Conservation (phyloP, 2,329 filamentous ascomycete genomes). For the Pestalotiopsis fici region DNA sequence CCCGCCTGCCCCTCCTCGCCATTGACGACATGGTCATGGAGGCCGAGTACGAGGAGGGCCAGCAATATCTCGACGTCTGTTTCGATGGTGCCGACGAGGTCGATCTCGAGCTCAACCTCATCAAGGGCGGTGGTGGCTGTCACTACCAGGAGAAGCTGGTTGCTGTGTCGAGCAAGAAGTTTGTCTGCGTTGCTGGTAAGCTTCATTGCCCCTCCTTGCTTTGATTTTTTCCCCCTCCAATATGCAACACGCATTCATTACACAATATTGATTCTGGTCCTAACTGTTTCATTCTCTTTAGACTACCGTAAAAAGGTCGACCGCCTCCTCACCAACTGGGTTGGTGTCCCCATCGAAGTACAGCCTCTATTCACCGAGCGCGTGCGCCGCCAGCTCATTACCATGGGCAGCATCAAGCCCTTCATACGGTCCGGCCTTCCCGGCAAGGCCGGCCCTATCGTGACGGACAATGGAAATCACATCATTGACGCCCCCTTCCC, state of each 20-base stretch:
- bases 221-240: not conserved
- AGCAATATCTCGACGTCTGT: slow-evolving; percentile 74
- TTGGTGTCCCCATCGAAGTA: slow-evolving; percentile 88
- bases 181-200: slow-evolving; percentile 82
- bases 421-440: slow-evolving; percentile 71
- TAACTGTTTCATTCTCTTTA: slow-evolving; percentile 24
- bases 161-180: slow-evolving; percentile 78
- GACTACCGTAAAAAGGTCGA: slow-evolving; percentile 89
- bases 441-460: slow-evolving; percentile 78
- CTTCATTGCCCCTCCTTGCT: slow-evolving; percentile 11
- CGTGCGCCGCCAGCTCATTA: slow-evolving; percentile 71
- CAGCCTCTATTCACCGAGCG: slow-evolving; percentile 79
- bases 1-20: slow-evolving; percentile 74
- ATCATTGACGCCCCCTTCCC: slow-evolving; percentile 92
- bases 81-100: slow-evolving; percentile 98
- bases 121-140: slow-evolving; percentile 97
- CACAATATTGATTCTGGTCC: not conserved
- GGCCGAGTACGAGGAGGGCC: slow-evolving; percentile 39
- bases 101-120: slow-evolving; percentile 90
- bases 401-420: slow-evolving; percentile 73
- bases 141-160: slow-evolving; percentile 98
- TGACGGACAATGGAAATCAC: slow-evolving; percentile 82
- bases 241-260: not conserved
- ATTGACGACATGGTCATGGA: slow-evolving; percentile 73
- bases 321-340: slow-evolving; percentile 76